phyloP scores from a whole-genome alignment of 2,329 filamentous ascomycete species.

The Colletotrichum chlorophyti region DNA sequence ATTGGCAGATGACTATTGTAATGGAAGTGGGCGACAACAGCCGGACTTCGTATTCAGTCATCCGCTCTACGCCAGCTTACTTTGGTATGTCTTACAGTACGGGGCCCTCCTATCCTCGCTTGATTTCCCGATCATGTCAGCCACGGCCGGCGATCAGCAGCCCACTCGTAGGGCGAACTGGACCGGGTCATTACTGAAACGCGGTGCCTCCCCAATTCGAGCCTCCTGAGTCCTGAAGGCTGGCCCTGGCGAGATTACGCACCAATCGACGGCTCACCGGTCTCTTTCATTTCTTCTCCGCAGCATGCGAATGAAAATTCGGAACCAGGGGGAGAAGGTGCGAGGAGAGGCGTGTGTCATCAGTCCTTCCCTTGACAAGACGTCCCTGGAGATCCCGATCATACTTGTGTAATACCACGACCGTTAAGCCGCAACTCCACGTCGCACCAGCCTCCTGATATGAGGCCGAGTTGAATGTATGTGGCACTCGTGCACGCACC shows the following conservation, averaged over 20 bases:
- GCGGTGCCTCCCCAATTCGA: not conserved
- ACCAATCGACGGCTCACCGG: conserved; percentile 1
- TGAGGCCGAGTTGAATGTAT: conserved; percentile 27
- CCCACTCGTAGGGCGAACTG: conserved; percentile 25
- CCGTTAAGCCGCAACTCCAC: conserved; percentile 26
- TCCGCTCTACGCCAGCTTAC: too few relatives aligned
- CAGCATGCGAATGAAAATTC: too few relatives aligned
- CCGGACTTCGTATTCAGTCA: conserved; percentile 7
- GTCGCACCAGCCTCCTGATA: conserved; percentile 15
- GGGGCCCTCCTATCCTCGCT: conserved; percentile 6
- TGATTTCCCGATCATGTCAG: conserved; percentile 5
- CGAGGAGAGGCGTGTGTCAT: not conserved
- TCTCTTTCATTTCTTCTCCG: conserved; percentile 8
- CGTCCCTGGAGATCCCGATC: conserved; percentile 26
- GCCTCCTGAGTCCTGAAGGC: conserved; percentile 22
- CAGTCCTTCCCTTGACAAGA: conserved; percentile 18
- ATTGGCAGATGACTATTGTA: not conserved
- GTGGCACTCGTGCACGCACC: conserved; percentile 21
- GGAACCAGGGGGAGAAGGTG: too few relatives aligned
- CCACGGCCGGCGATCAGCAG: conserved; percentile 20
- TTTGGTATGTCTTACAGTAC: conserved; percentile 11
- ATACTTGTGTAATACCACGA: conserved; percentile 17
- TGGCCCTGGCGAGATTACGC: conserved; percentile 12
- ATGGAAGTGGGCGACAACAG: not conserved
- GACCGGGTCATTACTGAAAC: conserved; percentile 23